phyloP scores from a whole-genome alignment of 1,139 yeast species.

The Geotrichum carabidarum region DNA sequence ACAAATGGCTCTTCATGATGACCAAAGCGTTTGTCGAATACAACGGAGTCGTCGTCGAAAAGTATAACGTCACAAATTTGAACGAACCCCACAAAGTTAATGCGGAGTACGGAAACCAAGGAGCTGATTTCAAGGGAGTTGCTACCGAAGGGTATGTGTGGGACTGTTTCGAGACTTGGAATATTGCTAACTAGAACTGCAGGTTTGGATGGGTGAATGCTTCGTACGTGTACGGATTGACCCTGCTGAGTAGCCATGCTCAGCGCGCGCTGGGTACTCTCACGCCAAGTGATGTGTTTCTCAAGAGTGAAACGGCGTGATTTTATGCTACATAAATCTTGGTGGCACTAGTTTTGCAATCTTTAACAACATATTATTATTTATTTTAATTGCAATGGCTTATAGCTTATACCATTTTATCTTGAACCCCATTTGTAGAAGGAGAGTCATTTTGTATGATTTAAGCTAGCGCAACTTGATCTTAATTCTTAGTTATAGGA shows the following conservation, averaged over 20 bases:
- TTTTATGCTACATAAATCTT: background rate
- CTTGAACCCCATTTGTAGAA: too few species aligned
- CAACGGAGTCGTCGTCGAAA: constrained; percentile 93
- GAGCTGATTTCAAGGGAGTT: constrained; percentile 85
- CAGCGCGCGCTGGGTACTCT: constrained; percentile 75
- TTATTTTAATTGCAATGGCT: background rate
- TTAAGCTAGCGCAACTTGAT: too few species aligned
- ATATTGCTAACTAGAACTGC: constrained; percentile 3
- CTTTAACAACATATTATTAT: background rate
- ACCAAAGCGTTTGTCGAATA: constrained; percentile 89
- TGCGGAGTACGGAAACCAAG: constrained; percentile 97
- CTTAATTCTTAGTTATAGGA: too few species aligned
- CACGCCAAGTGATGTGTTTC: constrained; percentile 72
- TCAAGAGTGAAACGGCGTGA: constrained; percentile 28
- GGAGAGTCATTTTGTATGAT: too few species aligned
- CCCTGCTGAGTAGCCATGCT: constrained; percentile 63
- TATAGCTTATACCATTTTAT: too few species aligned
- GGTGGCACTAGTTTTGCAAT: background rate
- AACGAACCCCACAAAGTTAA: constrained; percentile 87
- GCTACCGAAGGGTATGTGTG: constrained; percentile 69
- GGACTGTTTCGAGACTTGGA: constrained; percentile 38
- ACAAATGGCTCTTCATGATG: constrained; percentile 86
- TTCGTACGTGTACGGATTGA: constrained; percentile 69
- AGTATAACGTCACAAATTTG: constrained; percentile 81
- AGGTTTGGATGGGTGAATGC: constrained; percentile 88